Percentiles rank a stretch among this genome's conserved stretches.
Evolutionary conservation across 2,329 filamentous ascomycete species (phyloP).

Genomic region (Paraphaeosphaeria minitans): DNA sequence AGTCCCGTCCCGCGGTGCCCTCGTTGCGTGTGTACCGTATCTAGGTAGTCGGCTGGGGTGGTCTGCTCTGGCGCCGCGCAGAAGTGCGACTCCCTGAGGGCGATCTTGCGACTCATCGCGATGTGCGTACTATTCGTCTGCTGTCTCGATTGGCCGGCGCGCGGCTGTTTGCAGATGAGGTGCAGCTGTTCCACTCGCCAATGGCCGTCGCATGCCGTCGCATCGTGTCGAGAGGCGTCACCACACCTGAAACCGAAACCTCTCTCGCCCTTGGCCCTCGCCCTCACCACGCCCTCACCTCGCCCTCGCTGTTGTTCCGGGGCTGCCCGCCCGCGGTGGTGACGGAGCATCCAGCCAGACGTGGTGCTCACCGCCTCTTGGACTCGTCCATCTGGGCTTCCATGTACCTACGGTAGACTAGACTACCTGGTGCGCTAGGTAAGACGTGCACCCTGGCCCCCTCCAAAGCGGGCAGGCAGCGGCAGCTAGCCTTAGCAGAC

Average conservation of each 20-base stretch:
- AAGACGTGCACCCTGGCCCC: neutral
- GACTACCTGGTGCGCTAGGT: too few relatives aligned
- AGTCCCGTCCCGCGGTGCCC: neutral
- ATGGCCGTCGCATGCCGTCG: constrained; percentile 17
- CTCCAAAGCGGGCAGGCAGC: too few relatives aligned
- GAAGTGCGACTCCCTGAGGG: constrained; percentile 13
- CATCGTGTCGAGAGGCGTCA: constrained; percentile 7
- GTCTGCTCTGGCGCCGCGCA: neutral
- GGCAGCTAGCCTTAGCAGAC: constrained; percentile 10
- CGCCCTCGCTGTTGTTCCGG: constrained; percentile 25
- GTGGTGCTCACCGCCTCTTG: constrained; percentile 26
- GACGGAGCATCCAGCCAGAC: constrained; percentile 6
- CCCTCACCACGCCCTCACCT: neutral
- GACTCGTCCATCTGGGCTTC: neutral
- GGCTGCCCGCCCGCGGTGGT: constrained; percentile 22
- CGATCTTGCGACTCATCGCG: constrained; percentile 10
- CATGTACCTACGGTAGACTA: too few relatives aligned
- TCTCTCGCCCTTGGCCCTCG: too few relatives aligned
- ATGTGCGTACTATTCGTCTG: constrained; percentile 19
- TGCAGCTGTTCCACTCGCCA: constrained; percentile 19
- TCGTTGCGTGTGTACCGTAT: neutral
- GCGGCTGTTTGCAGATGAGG: constrained; percentile 23
- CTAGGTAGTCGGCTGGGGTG: too few relatives aligned
- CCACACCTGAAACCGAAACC: too few relatives aligned
- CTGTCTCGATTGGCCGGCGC: constrained; percentile 16